These are phyloP conservation scores for Fraxinus sp. DNA, from an alignment of 305 asterid genomes.

Conservation along the genomic window DNA sequence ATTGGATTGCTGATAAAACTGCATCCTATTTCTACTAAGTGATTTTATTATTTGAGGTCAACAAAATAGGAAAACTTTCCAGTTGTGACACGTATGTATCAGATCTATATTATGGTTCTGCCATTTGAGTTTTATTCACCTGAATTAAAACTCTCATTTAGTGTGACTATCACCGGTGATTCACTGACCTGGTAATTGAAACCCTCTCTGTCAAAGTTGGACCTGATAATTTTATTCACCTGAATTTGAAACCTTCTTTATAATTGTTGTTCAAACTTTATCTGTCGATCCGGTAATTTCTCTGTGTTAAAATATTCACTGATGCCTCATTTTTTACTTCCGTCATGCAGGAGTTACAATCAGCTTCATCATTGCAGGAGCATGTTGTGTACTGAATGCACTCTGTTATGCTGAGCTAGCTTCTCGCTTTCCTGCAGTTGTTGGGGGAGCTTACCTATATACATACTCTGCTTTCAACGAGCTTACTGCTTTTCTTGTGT, in stretches of 20 bases:
- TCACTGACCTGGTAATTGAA: not conserved
- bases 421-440: slow-evolving; percentile 94
- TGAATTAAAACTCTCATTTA: not conserved
- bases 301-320: slow-evolving; percentile 8
- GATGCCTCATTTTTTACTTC: slow-evolving; percentile 19
- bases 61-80: not conserved
- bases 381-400: slow-evolving; percentile 80
- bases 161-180: not conserved
- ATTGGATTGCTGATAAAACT: not conserved
- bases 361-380: slow-evolving; percentile 88
- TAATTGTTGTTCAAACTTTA: not conserved
- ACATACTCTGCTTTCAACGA: slow-evolving; percentile 95
- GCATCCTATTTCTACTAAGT: not conserved
- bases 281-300: not conserved
- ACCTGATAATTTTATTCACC: not conserved
- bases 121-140: not conserved
- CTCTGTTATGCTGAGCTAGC: slow-evolving; percentile 95
- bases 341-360: slow-evolving; percentile 72
- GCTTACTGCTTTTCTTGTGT: slow-evolving; percentile 91
- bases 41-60: not conserved
- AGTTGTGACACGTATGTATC: not conserved
- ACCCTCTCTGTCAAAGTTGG: not conserved
- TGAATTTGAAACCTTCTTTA: not conserved
- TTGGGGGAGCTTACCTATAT: slow-evolving; percentile 95
- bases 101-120: not conserved